These are phyloP conservation scores for Phytomonas francai DNA, from an alignment of 208 protist genomes.

Conservation along the genomic window DNA sequence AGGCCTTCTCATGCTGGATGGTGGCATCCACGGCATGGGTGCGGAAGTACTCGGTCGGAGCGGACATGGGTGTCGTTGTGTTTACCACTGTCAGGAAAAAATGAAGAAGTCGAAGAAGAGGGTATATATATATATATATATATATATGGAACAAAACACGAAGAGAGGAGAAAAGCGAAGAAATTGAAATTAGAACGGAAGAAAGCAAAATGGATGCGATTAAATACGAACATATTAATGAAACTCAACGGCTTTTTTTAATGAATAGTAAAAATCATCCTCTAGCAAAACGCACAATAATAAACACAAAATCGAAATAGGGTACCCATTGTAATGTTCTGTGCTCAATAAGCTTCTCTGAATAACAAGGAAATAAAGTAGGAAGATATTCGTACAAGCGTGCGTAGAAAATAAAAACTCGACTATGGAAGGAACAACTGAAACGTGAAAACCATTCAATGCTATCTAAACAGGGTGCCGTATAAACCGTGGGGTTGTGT, in stretches of 20 bases:
- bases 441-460: not conserved
- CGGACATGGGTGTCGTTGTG: conserved; percentile 23
- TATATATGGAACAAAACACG: conserved; percentile 10
- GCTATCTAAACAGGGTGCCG: not conserved
- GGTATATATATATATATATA: conserved; percentile 1
- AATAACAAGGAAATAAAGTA: not conserved
- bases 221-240: not conserved
- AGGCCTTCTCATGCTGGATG: conserved; percentile 89
- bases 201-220: conserved; percentile 15
- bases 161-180: conserved; percentile 8
- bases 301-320: conserved; percentile 4
- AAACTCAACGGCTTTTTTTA: not conserved
- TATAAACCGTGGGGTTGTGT: not conserved
- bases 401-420: not conserved
- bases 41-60: conserved; percentile 57
- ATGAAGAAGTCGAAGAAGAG: not conserved
- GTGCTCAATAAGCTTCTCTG: not conserved
- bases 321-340: not conserved
- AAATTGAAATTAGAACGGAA: conserved; percentile 4
- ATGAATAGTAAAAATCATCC: not conserved
- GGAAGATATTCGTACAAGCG: not conserved
- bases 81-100: conserved; percentile 16
- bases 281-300: not conserved
- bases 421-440: not conserved
- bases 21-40: conserved; percentile 67